These are phyloP conservation scores for Murraya koenigii DNA, from an alignment of 345 rosid genomes.

Conservation along the genomic window DNA sequence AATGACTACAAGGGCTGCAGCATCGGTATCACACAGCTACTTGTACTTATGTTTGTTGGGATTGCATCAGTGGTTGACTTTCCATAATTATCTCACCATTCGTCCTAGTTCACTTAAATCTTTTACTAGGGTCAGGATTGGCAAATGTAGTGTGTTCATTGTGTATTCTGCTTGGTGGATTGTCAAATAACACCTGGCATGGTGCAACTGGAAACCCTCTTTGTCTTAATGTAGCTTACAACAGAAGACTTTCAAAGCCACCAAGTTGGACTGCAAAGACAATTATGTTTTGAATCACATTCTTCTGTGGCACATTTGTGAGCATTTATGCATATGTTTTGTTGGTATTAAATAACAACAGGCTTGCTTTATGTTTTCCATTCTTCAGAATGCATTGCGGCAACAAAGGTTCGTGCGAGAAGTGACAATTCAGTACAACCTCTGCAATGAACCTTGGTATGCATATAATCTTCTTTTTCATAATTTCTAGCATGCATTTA, in stretches of 20 bases:
- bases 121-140: not conserved
- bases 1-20: constrained; percentile 99
- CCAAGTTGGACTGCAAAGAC: too few relatives aligned
- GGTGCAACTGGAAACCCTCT: not conserved
- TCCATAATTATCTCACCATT: not conserved
- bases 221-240: not conserved
- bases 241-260: not conserved
- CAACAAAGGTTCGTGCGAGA: constrained; percentile 98
- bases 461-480: constrained; percentile 12
- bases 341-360: constrained; percentile 6
- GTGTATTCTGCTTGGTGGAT: not conserved
- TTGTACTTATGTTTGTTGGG: not conserved
- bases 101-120: not conserved
- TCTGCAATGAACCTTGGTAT: constrained; percentile 99
- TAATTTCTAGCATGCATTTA: not conserved
- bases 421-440: constrained; percentile 97
- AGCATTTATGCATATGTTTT: not conserved
- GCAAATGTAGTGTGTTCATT: not conserved
- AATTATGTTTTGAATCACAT: not conserved
- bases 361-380: constrained; percentile 15
- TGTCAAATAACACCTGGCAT: not conserved
- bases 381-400: constrained; percentile 83
- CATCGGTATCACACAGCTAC: constrained; percentile 60
- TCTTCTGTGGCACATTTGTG: not conserved
- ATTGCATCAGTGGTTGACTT: not conserved